A percentile compares a stretch with the other conserved stretches of the same genome.
Evolutionary conservation across 306 rosid species (phyloP).

Genomic region (Pterocarpus macrocarpus): DNA sequence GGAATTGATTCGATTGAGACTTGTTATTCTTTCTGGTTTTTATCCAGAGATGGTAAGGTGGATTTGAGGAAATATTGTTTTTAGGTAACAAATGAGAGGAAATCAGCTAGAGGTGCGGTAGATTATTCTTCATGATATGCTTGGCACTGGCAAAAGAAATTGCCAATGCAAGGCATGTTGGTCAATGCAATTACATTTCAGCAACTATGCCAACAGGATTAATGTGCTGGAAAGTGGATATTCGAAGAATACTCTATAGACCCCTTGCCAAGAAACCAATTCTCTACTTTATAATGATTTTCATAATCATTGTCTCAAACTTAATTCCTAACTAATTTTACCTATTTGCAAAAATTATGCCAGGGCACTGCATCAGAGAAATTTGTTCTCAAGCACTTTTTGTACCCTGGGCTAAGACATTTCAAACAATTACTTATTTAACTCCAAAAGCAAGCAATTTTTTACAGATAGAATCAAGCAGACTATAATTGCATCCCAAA

Average conservation of each 20-base stretch:
- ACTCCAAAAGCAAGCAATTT: not conserved
- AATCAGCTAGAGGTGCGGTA: too few species aligned
- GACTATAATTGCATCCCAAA: constrained; percentile 32
- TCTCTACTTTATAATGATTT: not conserved
- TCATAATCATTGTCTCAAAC: not conserved
- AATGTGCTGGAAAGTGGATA: not conserved
- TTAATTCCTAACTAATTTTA: constrained; percentile 6
- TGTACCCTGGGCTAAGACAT: constrained; percentile 1
- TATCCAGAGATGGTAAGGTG: not conserved
- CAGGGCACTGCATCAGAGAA: not conserved
- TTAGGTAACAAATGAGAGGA: too few species aligned
- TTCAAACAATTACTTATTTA: not conserved
- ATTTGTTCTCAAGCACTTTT: constrained; percentile 15
- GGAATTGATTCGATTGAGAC: not conserved
- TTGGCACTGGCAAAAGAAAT: too few species aligned
- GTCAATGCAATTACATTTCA: not conserved
- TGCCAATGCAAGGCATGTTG: too few species aligned
- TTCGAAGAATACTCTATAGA: not conserved
- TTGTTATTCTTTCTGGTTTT: not conserved
- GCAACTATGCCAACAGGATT: not conserved
- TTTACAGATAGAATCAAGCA: too few species aligned
- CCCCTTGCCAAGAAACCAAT: constrained; percentile 1
- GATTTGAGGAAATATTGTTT: not conserved
- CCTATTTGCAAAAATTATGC: constrained; percentile 23
- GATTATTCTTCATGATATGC: too few species aligned